phyloP scores from a whole-genome alignment of 768 basidiomycete species.

The Panaeolus papilionaceus region DNA sequence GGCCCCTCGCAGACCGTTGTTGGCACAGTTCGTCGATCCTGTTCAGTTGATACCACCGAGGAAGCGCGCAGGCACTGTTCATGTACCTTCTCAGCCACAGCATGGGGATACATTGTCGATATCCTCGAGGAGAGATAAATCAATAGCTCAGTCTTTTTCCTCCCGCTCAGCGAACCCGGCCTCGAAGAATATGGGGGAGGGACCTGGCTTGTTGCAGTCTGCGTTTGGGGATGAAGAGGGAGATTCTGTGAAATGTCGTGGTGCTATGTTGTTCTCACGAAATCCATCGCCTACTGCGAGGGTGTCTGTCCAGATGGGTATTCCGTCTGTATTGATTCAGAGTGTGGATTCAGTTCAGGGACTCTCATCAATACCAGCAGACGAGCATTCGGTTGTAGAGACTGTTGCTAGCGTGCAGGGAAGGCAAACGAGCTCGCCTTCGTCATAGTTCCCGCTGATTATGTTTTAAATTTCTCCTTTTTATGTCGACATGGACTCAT shows the following conservation, averaged over 20 bases:
- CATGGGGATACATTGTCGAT: background rate
- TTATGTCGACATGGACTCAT: background rate
- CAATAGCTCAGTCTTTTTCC: background rate
- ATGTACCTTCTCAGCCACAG: background rate
- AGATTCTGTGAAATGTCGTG: background rate
- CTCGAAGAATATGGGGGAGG: background rate
- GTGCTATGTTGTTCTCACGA: background rate
- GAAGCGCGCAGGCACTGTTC: constrained; percentile 39
- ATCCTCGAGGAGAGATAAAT: background rate
- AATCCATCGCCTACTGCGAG: background rate
- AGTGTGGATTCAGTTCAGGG: background rate
- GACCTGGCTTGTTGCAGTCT: background rate
- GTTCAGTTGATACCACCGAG: constrained; percentile 25
- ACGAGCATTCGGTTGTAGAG: background rate
- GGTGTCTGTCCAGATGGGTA: background rate
- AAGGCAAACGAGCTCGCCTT: background rate
- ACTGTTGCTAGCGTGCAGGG: background rate
- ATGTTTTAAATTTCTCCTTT: background rate
- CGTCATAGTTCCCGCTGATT: background rate
- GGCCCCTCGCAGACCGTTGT: constrained; percentile 33
- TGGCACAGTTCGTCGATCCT: constrained; percentile 33
- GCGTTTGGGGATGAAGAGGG: constrained; percentile 5
- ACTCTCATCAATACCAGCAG: background rate
- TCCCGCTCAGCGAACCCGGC: background rate
- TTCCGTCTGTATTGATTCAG: constrained; percentile 6